Evolutionary conservation across 495 filamentous ascomycete genomes (phyloP), one percentile per base, ranked within the genome.

Genomic region (Hyaloscypha finlandica): DNA sequence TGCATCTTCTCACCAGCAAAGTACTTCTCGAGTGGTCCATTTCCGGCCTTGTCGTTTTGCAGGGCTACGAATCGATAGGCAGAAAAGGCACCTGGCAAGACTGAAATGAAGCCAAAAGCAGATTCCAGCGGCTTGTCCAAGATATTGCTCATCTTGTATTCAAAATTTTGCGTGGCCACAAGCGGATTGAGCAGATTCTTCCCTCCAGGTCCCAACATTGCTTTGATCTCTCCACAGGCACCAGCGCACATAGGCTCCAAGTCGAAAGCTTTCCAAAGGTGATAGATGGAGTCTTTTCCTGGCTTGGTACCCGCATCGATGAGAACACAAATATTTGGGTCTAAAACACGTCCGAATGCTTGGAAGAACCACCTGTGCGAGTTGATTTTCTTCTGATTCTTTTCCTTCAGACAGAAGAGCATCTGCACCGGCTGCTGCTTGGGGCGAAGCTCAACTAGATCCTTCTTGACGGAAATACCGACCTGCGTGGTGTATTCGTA

Each of bases 381-480:
- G 75, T 99, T 99, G 84, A 99, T 98, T 82, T 99, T 99, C 83
- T 99, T 99, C 82, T 97, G 93, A 74, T 99, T 99, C 84, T 97
- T 96, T 77, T 99, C 96, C 83, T 99, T 99, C 69, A 99, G 77
- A 75, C 96, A 99, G 83, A 99, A 99, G 0, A 99, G 87, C 85
- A 99, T 90, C 78, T 99, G 96, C 12, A 98, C 91, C 0, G 94
- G 94, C 59, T 90, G 88, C 31, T 88, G 89, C 45, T 85, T 85
- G 5, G 88, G 88, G 66, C 91, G 91, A 33, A 98, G 81, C 67
- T 88, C 83, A 9, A 98, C 96, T 35, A 96, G 86, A 65, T 89
- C 90, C 61, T 94, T 93, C 80, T 95, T 95, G 70, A 97, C 85
- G 68, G 90, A 87, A 74, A 98, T 82, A 30, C 88, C 89, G 63